Evolutionary conservation across 208 protist genomes (phyloP), one percentile per base, ranked within the genome.

Genomic region (Leishmania amazonensis): DNA sequence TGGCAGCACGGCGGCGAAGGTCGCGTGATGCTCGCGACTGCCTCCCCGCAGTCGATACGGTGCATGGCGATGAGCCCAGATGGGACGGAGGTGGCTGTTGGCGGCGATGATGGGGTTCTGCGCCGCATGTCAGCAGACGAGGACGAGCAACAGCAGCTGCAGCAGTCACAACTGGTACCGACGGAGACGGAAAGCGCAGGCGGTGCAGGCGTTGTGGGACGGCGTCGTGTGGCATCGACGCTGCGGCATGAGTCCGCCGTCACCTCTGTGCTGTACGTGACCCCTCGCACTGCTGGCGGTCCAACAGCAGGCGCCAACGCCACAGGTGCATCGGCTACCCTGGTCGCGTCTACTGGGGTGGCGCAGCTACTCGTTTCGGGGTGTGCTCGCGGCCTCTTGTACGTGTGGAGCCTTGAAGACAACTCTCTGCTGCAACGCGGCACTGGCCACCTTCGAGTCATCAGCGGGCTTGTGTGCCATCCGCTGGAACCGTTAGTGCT

Each of bases 311-410:
- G 45, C 45, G 38, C 28, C 45, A 74, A 31, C 28, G 47, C 73
- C 49, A 73, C 19, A 35, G 57, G 9, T 64, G 49, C 64, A 65
- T 47, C 19, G 62, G 64, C 19, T 28, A 53, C n/a, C 62, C 24
- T 42, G 7, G 49, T 67, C 8, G 40, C 64, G 6, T 58, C 76
- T 35, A 47, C 72, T 42, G 53, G 38, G 1, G 35, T 57, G 6
- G 58, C 78, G 45, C 65, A 77, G 42, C 67, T 92, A 76, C 84
- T 99, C 17, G 92, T 98, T 15, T 95, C 96, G 21, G 98, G 96
- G 31, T 96, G 96, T 58, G 94, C 95, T 60, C 90, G 97, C 54
- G 96, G 97, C 8, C 89, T 95, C 21, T 76, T 99, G 19, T 95
- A 97, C 24, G 85, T 98, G 2, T 98, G 95, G 95, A 90, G 83